phyloP scores from a whole-genome alignment of 768 basidiomycete species.

The Mycena polygramma region DNA sequence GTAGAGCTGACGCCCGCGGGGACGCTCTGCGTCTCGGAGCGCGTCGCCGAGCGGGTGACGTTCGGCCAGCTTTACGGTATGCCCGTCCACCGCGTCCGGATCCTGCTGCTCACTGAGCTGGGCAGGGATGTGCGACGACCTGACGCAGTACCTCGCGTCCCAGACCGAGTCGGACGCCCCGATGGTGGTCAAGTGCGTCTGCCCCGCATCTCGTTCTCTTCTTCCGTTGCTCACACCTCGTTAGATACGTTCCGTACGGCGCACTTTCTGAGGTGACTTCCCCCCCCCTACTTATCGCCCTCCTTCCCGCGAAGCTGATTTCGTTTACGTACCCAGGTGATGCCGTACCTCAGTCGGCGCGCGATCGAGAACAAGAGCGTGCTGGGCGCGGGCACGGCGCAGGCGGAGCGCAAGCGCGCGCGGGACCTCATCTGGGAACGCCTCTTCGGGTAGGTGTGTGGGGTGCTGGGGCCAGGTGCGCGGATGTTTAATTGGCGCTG shows the following conservation, averaged over 20 bases:
- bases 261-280: constrained; percentile 69
- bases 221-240: not conserved
- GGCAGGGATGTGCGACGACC: constrained; percentile 87
- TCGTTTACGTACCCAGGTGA: constrained; percentile 61
- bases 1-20: constrained; percentile 52
- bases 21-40: constrained; percentile 58
- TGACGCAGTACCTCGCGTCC: constrained; percentile 78
- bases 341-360: constrained; percentile 91
- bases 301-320: not conserved
- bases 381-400: constrained; percentile 79
- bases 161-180: constrained; percentile 68
- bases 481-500: no score
- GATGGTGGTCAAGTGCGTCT: constrained; percentile 78
- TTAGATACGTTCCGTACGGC: constrained; percentile 82
- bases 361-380: constrained; percentile 96
- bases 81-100: constrained; percentile 34
- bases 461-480: no score
- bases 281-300: not conserved
- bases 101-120: not conserved
- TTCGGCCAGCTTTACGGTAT: constrained; percentile 89
- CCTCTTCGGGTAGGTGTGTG: constrained; percentile 45
- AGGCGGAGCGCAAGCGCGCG: constrained; percentile 69
- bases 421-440: constrained; percentile 65
- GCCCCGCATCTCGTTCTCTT: not conserved
- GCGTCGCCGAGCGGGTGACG: constrained; percentile 74